A percentile compares a stretch with the other conserved stretches of the same genome.
These are phyloP conservation scores for Phytophthora citricola DNA, from an alignment of 352 stramenopile species.

Conservation along the genomic window DNA sequence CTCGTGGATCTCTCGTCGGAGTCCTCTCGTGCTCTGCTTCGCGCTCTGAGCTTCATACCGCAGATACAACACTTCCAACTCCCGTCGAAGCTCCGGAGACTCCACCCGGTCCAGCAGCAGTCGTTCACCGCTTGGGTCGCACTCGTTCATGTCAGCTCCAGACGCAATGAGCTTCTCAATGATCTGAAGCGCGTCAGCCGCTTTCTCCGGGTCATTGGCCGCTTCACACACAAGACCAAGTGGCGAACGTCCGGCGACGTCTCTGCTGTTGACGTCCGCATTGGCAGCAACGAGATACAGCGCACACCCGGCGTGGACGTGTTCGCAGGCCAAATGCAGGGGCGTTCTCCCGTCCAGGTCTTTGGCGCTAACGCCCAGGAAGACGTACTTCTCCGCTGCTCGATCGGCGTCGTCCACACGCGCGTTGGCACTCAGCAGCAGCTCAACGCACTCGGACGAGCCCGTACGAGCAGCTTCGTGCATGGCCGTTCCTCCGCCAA, in stretches of 20 bases:
- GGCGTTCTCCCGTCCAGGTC: constrained; percentile 64
- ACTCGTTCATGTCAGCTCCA: constrained; percentile 41
- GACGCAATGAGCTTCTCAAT: constrained; percentile 56
- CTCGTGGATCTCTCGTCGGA: constrained; percentile 14
- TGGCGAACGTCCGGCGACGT: constrained; percentile 39
- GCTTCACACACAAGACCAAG: constrained; percentile 58
- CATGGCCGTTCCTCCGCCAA: constrained; percentile 61
- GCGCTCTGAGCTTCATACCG: constrained; percentile 36
- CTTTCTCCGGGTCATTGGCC: constrained; percentile 44
- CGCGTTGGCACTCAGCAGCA: constrained; percentile 63
- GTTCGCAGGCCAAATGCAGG: constrained; percentile 58
- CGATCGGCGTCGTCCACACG: constrained; percentile 34
- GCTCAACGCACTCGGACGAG: constrained; percentile 60
- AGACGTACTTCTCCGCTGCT: constrained; percentile 43
- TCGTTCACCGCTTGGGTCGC: background rate
- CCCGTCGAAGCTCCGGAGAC: constrained; percentile 52
- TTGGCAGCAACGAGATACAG: constrained; percentile 71
- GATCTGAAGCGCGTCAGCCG: constrained; percentile 44
- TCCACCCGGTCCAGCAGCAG: constrained; percentile 60
- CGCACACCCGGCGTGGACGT: constrained; percentile 49
- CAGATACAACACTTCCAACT: constrained; percentile 68
- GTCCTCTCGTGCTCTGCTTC: constrained; percentile 9
- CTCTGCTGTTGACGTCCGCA: constrained; percentile 46
- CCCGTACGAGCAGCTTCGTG: constrained; percentile 57
- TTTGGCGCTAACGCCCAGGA: constrained; percentile 55